Evolutionary conservation across 257 asterid genomes (phyloP), one percentile per base, ranked within the genome.

Genomic region (Sherardia arvensis): DNA sequence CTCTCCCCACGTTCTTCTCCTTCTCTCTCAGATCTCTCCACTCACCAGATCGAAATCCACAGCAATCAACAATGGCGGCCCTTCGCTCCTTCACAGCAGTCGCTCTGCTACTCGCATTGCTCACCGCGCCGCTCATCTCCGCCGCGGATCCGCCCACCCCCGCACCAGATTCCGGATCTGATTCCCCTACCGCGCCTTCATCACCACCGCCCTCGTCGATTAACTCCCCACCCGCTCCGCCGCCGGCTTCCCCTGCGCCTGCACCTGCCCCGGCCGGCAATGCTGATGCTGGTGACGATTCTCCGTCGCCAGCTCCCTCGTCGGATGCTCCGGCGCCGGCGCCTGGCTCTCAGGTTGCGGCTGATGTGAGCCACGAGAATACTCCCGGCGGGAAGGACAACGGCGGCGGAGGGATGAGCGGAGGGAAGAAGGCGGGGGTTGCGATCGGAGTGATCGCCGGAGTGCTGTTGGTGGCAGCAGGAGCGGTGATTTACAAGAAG

Each of bases 381-480:
- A 25, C 69, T 11, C 74, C 61, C n/a, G 70, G 72, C 55, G 12
- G 57, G 59, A 66, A 64, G 7, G 43, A 64, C 6, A 66, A 65
- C 0, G 36, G 66, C 20, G 65, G 65, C 0, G 73, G 74, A 45
- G 89, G 89, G 9, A 78, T 80, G 86, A 70, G 60, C 43, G 75
- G 79, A 0, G 88, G 88, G 3, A 56, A 79, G 54, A 88, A 86
- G 80, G 88, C 82, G 2, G 96, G 94, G 5, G 61, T 91, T 3
- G 83, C 88, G 1, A 5, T 88, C 12, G 98, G 96, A 60, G 90
- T 88, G 0, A 64, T 88, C 0, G 84, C 78, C 1, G 83, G 72
- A 0, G 85, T 68, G 17, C 73, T 69, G 69, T 23, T 86, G 0
- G 87, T 80, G 1, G 90, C 79, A 0, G 7, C 78, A 0, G 95